Base-by-base conservation (phyloP, 768 basidiomycete genomes). In the Cubamyces sp. region DNA sequence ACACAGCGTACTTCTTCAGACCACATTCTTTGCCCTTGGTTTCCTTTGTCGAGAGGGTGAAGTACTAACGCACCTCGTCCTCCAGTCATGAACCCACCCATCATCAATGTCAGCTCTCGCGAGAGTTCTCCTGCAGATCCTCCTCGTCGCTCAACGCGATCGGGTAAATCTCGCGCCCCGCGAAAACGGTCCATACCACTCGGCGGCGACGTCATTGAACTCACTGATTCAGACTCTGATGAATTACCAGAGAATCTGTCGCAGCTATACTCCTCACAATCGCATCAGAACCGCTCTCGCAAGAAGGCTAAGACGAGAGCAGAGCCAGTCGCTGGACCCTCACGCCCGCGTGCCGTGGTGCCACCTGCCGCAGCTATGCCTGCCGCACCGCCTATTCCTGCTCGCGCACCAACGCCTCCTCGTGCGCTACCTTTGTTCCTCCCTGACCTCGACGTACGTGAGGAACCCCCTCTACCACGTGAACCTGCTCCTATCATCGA, bases 141-240 rank as follows among this genome's bases (percentile, higher is more conserved):
- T 21, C 25, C 56, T 15, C 55, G 41, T 7, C 50, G 45, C 43
- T 15, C 57, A 1, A 15, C 41, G 9, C 43, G 21, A 12, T 28
- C 48, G 37, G 19, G 16, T 42, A 25, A 53, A 45, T 5, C 55
- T 6, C 61, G 61, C 30, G n/a, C 43, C 5, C 34, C 54, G 4
- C 50, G 40, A 19, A 54, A 42, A 21, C 63, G 57, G 4, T 26
- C 61, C 9, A 19, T 52, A 15, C 49, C 53, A 34, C 6, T 34
- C 3, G 21, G 51, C 11, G 68, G 66, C 30, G 69, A 76, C 54
- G 73, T 84, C 25, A 83, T 86, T 61, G 84, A 84, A 64, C 73
- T 85, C 63, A 76, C 80, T 1, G 84, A 86, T 68, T 81, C 82
- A 23, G 82, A 84, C 48, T 69, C 73, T 53, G 82, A 81, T 7